Conservation (phyloP, 176 grass and related monocot genomes). For the Carex littledalei region DNA sequence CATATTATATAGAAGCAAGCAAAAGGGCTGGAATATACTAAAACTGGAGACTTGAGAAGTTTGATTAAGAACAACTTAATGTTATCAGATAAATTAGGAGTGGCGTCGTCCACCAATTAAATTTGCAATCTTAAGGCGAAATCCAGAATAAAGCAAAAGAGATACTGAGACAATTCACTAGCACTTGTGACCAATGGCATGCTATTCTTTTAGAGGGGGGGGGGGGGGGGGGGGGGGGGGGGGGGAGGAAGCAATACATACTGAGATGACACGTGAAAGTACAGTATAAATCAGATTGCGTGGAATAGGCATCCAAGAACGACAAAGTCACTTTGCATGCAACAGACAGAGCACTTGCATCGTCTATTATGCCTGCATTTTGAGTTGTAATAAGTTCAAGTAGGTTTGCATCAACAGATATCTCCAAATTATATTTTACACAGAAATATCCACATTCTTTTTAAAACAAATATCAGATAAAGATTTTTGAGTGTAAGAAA, state of each 20-base stretch:
- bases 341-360: conserved; percentile 60
- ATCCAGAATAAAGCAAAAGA: conserved; percentile 10
- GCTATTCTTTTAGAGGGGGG: neutral
- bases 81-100: conserved; percentile 48
- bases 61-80: conserved; percentile 72
- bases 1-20: conserved; percentile 15
- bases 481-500: neutral
- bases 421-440: conserved; percentile 1
- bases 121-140: conserved; percentile 42
- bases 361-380: conserved; percentile 71
- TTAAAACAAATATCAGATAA: neutral
- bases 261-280: conserved; percentile 56
- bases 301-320: conserved; percentile 53
- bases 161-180: neutral
- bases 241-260: conserved; percentile 31
- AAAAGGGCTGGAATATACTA: neutral
- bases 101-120: conserved; percentile 46
- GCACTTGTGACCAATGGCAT: neutral
- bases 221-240: neutral
- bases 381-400: conserved; percentile 10
- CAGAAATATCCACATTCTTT: neutral
- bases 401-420: conserved; percentile 4
- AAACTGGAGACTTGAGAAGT: conserved; percentile 47
- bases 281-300: conserved; percentile 63
- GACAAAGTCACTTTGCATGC: conserved; percentile 61